Conservation (phyloP, 192 early-diverging fungal species). For the Geosiphon pyriformis region DNA sequence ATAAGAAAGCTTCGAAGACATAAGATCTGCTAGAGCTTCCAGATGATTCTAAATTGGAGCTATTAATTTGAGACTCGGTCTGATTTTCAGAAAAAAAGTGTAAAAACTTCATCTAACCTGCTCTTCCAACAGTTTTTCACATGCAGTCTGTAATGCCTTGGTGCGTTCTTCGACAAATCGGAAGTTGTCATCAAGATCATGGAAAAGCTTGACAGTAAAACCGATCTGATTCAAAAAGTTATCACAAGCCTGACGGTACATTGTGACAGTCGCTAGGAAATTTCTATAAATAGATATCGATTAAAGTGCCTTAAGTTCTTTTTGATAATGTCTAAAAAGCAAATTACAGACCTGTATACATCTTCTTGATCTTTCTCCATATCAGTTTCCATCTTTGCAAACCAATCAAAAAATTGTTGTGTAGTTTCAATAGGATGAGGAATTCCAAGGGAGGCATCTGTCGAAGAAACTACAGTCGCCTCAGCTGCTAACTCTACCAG, state of each 20-base stretch:
- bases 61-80: no score
- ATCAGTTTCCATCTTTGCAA: slow-evolving; percentile 67
- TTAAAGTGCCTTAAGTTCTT: neutral
- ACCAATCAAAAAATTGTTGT: slow-evolving; percentile 96
- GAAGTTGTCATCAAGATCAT: slow-evolving; percentile 63
- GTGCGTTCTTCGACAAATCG: slow-evolving; percentile 77
- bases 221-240: slow-evolving; percentile 59
- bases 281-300: slow-evolving; percentile 27
- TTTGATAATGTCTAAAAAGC: slow-evolving; percentile 9
- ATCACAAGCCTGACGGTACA: slow-evolving; percentile 60
- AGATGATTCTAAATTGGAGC: slow-evolving; percentile 47
- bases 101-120: no score
- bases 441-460: slow-evolving; percentile 32
- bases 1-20: slow-evolving; percentile 61
- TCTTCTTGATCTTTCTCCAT: slow-evolving; percentile 88
- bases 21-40: slow-evolving; percentile 47
- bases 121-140: slow-evolving; percentile 71
- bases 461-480: slow-evolving; percentile 24
- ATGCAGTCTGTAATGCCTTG: slow-evolving; percentile 67
- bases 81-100: no score
- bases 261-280: slow-evolving; percentile 52
- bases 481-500: slow-evolving; percentile 23
- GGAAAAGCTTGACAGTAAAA: slow-evolving; percentile 50
- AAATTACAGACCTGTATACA: slow-evolving; percentile 57
- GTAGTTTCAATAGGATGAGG: slow-evolving; percentile 73